phyloP scores from a whole-genome alignment of 176 grass and related monocot species.

The Oryza punctata region DNA sequence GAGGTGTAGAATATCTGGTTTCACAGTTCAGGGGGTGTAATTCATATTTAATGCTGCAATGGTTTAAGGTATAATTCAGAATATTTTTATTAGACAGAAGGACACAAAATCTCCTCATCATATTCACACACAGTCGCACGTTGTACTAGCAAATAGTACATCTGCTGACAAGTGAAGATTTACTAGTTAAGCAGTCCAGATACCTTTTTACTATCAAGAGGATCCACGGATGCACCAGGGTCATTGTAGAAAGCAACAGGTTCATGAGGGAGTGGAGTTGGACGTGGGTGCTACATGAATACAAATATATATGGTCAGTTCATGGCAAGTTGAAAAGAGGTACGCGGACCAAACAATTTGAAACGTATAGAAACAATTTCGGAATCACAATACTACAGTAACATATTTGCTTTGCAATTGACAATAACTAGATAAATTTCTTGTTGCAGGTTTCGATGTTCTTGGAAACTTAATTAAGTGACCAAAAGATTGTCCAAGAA shows the following conservation, averaged over 20 bases:
- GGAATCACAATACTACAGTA: background rate
- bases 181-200: background rate
- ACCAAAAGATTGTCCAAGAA: background rate
- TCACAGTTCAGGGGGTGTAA: too few species aligned
- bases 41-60: too few species aligned
- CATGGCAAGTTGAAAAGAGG: background rate
- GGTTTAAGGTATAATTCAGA: too few species aligned
- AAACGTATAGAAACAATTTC: background rate
- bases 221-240: constrained; percentile 47
- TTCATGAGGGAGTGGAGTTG: constrained; percentile 52
- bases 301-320: constrained; percentile 19
- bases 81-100: too few species aligned
- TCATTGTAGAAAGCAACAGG: constrained; percentile 63
- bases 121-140: background rate
- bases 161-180: background rate
- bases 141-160: background rate
- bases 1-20: too few species aligned
- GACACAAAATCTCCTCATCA: background rate
- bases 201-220: constrained; percentile 59
- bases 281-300: constrained; percentile 40
- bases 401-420: background rate
- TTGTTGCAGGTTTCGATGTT: background rate
- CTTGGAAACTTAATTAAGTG: background rate
- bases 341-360: background rate
- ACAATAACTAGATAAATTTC: background rate